Conservation (phyloP, 495 filamentous ascomycete genomes). For the Coniosporium apollinis region DNA sequence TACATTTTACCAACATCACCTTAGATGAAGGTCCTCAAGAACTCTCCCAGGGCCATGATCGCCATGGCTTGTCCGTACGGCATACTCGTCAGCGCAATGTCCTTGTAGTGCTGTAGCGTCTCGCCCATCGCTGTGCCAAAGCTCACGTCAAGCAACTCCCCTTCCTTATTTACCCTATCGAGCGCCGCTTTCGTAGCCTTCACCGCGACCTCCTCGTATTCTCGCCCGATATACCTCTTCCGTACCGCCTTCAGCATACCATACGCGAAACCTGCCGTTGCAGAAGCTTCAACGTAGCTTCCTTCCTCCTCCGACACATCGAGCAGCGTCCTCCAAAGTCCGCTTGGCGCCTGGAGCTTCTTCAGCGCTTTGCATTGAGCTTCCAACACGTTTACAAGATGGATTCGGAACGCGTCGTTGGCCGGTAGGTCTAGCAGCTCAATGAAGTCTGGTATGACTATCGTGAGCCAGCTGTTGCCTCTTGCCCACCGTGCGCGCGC, state of each 20-base stretch:
- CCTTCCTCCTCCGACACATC: constrained; percentile 37
- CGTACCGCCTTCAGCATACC: constrained; percentile 54
- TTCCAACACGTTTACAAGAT: constrained; percentile 42
- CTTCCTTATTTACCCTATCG: constrained; percentile 37
- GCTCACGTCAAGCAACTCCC: constrained; percentile 50
- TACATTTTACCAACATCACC: neutral
- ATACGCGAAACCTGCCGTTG: constrained; percentile 60
- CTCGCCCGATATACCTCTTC: constrained; percentile 42
- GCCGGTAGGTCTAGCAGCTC: constrained; percentile 42
- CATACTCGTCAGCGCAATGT: constrained; percentile 54
- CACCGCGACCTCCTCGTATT: constrained; percentile 34
- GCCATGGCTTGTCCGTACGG: constrained; percentile 68
- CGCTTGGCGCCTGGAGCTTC: constrained; percentile 35
- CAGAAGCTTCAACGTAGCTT: constrained; percentile 53
- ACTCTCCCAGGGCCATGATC: constrained; percentile 53
- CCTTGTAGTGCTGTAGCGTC: constrained; percentile 48
- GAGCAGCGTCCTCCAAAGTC: constrained; percentile 53
- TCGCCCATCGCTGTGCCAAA: constrained; percentile 61
- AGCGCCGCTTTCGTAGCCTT: constrained; percentile 45
- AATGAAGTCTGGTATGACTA: constrained; percentile 56
- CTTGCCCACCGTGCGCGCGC: constrained; percentile 52
- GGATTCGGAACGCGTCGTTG: constrained; percentile 40
- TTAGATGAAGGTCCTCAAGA: constrained; percentile 33
- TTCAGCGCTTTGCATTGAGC: constrained; percentile 42
- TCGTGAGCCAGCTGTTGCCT: constrained; percentile 54